Evolutionary conservation across 2,329 filamentous ascomycete species (phyloP), one percentile per base, ranked within the genome.

Genomic region (Plenodomus biglobosus): DNA sequence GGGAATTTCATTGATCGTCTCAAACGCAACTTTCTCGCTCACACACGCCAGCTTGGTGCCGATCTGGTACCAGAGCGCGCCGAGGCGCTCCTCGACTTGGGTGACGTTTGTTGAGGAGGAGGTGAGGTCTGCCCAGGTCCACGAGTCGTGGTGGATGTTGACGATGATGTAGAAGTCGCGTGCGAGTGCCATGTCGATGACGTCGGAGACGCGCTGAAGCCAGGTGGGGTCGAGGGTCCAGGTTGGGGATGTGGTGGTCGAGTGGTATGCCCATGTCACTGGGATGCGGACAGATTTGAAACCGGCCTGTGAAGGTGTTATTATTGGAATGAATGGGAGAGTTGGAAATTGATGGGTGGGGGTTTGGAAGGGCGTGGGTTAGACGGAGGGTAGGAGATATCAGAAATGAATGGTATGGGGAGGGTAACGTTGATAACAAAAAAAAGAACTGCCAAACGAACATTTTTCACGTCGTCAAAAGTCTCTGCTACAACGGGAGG

Each of bases 61-160:
- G 52, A 84, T 82, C 58, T 85, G 82, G 18, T 76, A 71, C 83
- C 82, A 85, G 2, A 83, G 72, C 8, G 73, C 70, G 20, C 78
- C 76, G 50, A 85, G 80, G 52, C 78, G 78, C 53, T 83, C 79
- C 55, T 84, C 78, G 10, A 85, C 81, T 55, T 71, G 66, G 0
- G 76, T 76, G 2, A 77, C 50, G 52, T 84, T 80, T 0, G 79
- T 77, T 2, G 66, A 70, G 0, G 70, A 32, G 1, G 68, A 61
- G 1, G 76, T 76, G 3, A 81, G 68, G 58, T 84, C 81, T 3
- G 78, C 79, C 82, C 82, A 85, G 19, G 74, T 71, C 79, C 77
- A 82, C 8, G 77, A 80, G 55, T 85, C 81, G 48, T 85, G 82
- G 52, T 85, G 82, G 6, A 81, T 78, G 50, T 85, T 83, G 11